Evolutionary conservation across 768 basidiomycete species (phyloP), one percentile per base, ranked within the genome.

Genomic region (Polyporus arcularius): DNA sequence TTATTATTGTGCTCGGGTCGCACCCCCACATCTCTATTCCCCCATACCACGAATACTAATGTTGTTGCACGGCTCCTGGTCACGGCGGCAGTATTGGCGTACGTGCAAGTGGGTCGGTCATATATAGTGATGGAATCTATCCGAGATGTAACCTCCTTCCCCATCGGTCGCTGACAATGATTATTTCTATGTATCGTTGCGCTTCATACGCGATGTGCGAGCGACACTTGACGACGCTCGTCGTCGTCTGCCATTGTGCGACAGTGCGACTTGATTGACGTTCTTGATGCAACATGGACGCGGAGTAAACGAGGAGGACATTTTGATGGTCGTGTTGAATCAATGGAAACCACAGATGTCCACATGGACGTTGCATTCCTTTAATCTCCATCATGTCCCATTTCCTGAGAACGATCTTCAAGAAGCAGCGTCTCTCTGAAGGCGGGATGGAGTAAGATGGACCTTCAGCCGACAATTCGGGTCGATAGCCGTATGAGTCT

Each of bases 91-190:
- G 45, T 56, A 49, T 32, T 21, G 45, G 32, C 46, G 45, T 52
- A 16, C 61, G 61, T 58, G 61, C 61, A 62, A 62, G 61, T 41
- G 61, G 61, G 61, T 32, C 52, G 39, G 50, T 58, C 57, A 57
- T 41, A 52, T 53, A 31, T 35, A 55, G 57, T 61, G 56, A 52
- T 55, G 31, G 45, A 58, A 30, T 53, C 40, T 18, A 10, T 59
- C 52, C 14, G 16, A 21, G 56, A 40, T 62, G 56, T 62, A 58
- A 4, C 48, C 30, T 47, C 57, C 42, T 28, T 11, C 35, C 35
- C 35, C 49, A 51, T 54, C 53, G 57, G 47, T 55, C 55, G 57
- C 47, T 55, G 47, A 58, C 47, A 55, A 63, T 63, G 41, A 57
- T 63, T 63, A 58, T 63, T 40, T 47, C 40, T 63, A 63, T 63